Evolutionary conservation across 2,329 filamentous ascomycete species (phyloP).

Genomic region (Cladosporium velox): DNA sequence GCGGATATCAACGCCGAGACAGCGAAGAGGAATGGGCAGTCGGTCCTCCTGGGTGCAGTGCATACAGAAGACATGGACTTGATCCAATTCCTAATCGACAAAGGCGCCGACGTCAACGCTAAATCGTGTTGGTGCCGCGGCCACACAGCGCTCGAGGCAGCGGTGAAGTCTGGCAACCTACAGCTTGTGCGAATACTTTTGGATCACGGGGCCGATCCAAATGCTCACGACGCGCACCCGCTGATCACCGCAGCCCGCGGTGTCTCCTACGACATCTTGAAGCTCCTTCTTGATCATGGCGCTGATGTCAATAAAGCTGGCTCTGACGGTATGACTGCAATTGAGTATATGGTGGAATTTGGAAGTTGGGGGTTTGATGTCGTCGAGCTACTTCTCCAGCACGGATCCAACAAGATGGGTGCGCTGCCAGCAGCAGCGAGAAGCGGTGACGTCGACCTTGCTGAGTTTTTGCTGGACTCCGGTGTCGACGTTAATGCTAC

Average conservation of each 20-base stretch:
- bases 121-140: neutral
- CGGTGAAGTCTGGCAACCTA: neutral
- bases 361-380: neutral
- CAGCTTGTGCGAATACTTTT: neutral
- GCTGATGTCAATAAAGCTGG: slow-evolving; percentile 3
- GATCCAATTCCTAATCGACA: neutral
- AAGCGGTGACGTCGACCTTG: neutral
- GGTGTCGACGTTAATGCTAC: neutral
- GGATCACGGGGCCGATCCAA: slow-evolving; percentile 1
- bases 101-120: slow-evolving; percentile 4
- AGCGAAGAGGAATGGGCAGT: slow-evolving; percentile 2
- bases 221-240: neutral
- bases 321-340: neutral
- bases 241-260: neutral
- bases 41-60: neutral
- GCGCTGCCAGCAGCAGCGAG: neutral
- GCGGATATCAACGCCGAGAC: neutral
- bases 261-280: neutral
- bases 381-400: neutral
- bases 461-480: neutral
- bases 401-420: neutral
- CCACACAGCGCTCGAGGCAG: slow-evolving; percentile 1
- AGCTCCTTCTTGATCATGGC: slow-evolving; percentile 13
- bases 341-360: neutral
- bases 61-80: neutral